phyloP scores from a whole-genome alignment of 2,329 filamentous ascomycete genomes.

The Blastomyces emzantsi region DNA sequence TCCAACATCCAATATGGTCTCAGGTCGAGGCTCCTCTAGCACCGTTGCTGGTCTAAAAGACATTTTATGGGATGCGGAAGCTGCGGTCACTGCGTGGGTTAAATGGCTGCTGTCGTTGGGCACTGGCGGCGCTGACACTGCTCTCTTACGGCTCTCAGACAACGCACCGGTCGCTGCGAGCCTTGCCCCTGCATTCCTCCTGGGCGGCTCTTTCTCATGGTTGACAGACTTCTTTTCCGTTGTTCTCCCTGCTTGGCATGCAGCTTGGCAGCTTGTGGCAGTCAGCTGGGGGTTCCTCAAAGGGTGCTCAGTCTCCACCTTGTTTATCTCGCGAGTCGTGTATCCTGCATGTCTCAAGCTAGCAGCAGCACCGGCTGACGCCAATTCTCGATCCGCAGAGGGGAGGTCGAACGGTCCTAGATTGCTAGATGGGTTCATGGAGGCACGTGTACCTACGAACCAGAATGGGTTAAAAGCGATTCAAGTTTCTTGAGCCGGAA shows the following conservation, averaged over 20 bases:
- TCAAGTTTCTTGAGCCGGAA: not conserved
- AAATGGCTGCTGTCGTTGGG: constrained; percentile 48
- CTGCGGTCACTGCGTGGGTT: constrained; percentile 63
- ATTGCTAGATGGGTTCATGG: not conserved
- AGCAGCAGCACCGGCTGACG: constrained; percentile 61
- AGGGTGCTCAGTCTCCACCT: constrained; percentile 49
- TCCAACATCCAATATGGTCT: constrained; percentile 42
- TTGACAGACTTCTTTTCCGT: not conserved
- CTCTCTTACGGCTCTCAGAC: constrained; percentile 48
- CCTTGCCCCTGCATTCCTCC: constrained; percentile 47
- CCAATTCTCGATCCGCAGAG: constrained; percentile 44
- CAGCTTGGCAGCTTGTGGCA: constrained; percentile 60
- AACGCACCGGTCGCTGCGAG: constrained; percentile 66
- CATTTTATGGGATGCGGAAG: constrained; percentile 53
- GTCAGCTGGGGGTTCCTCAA: constrained; percentile 52
- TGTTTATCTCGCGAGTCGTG: constrained; percentile 51
- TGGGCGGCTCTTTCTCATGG: constrained; percentile 29
- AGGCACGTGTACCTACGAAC: not conserved
- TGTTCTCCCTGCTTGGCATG: constrained; percentile 47
- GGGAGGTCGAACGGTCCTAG: constrained; percentile 64
- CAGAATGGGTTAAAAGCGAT: not conserved
- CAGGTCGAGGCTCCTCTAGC: constrained; percentile 31
- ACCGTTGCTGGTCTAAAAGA: constrained; percentile 33
- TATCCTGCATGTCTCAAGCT: constrained; percentile 59
- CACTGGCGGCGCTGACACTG: constrained; percentile 49